Evolutionary conservation across 768 basidiomycete genomes (phyloP).

Genomic region (Lactarius akahatsu): DNA sequence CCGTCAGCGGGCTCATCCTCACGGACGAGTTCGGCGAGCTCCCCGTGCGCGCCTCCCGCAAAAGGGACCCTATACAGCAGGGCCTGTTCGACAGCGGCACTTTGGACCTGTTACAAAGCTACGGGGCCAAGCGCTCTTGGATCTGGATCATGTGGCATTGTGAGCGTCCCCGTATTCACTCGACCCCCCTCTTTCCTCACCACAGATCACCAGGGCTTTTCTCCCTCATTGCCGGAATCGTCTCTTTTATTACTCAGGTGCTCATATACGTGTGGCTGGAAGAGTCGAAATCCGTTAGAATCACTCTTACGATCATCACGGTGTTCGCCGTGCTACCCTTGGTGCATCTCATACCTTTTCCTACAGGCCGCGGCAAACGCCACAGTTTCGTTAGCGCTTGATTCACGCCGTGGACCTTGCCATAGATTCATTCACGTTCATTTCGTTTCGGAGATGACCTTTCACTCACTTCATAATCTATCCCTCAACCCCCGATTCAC

Average conservation of each 20-base stretch:
- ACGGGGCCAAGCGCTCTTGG: conserved; percentile 24
- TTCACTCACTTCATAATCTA: not conserved
- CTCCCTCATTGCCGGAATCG: conserved; percentile 12
- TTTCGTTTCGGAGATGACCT: not conserved
- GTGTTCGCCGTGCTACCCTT: conserved; percentile 18
- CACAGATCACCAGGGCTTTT: conserved; percentile 14
- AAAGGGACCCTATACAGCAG: conserved; percentile 18
- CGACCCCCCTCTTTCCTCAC: not conserved
- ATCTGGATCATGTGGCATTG: conserved; percentile 23
- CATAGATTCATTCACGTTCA: not conserved
- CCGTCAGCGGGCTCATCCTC: conserved; percentile 26
- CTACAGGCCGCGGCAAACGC: not conserved
- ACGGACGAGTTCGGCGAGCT: conserved; percentile 26
- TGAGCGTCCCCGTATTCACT: not conserved
- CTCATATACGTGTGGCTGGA: conserved; percentile 23
- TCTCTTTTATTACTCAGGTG: conserved; percentile 14
- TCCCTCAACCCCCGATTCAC: not conserved
- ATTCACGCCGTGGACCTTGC: not conserved
- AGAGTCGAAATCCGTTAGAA: conserved; percentile 21
- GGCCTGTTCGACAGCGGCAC: conserved; percentile 24
- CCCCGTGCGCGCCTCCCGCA: conserved; percentile 25
- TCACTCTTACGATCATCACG: conserved; percentile 18
- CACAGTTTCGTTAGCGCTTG: not conserved
- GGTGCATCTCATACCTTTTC: conserved; percentile 17
- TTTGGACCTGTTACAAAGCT: conserved; percentile 15